These are phyloP conservation scores for Moniliophthora roreri DNA, from an alignment of 1,284 basidiomycete genomes.

Conservation along the genomic window DNA sequence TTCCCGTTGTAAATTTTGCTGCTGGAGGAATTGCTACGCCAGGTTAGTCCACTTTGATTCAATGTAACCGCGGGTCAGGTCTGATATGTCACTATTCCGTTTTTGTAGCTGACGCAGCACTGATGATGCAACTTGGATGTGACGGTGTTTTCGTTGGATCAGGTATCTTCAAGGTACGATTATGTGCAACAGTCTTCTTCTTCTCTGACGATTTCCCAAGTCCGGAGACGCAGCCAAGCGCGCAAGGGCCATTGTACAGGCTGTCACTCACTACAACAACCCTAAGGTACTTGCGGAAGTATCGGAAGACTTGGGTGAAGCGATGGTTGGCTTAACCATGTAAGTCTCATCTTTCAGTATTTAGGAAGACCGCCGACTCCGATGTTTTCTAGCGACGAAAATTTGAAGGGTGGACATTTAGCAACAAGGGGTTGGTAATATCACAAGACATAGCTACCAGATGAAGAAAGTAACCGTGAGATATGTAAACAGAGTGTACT, in stretches of 20 bases:
- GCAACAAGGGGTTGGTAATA: constrained; percentile 51
- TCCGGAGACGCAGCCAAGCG: constrained; percentile 94
- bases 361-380: constrained; percentile 4
- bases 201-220: constrained; percentile 33
- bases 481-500: no score
- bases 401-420: constrained; percentile 62
- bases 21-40: constrained; percentile 97
- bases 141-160: constrained; percentile 97
- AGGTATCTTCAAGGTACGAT: constrained; percentile 86
- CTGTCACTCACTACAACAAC: constrained; percentile 96
- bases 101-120: constrained; percentile 82
- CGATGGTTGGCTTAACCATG: constrained; percentile 95
- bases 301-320: constrained; percentile 85
- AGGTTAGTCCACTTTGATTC: constrained; percentile 44
- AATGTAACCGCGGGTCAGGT: neutral
- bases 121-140: constrained; percentile 99
- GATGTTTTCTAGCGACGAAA: constrained; percentile 44
- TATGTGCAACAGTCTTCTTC: constrained; percentile 2
- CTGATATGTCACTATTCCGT: constrained; percentile 3
- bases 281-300: constrained; percentile 82
- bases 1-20: constrained; percentile 96
- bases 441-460: no score
- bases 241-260: constrained; percentile 96
- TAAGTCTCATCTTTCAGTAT: constrained; percentile 35
- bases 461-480: no score